A percentile compares a stretch with the other conserved stretches of the same genome.
Conservation (phyloP, 2,329 filamentous ascomycete genomes). For the Cladophialophora carrionii region DNA sequence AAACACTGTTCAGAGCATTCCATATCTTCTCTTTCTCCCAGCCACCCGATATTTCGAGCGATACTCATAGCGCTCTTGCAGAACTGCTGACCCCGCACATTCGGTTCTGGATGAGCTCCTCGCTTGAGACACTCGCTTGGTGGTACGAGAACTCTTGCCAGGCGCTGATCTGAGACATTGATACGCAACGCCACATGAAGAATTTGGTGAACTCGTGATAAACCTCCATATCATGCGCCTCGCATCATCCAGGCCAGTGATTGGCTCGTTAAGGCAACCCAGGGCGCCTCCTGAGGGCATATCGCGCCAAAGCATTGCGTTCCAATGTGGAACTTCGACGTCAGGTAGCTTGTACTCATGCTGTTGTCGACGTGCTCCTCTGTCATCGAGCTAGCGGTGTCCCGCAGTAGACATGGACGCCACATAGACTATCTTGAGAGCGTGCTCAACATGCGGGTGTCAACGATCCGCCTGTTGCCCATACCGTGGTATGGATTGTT, state of each 20-base stretch:
- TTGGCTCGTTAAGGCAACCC: not conserved
- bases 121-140: not conserved
- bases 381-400: not conserved
- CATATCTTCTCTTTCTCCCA: slow-evolving; percentile 7
- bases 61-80: not conserved
- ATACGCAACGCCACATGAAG: not conserved
- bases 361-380: not conserved
- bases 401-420: not conserved
- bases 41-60: slow-evolving; percentile 6
- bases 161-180: not conserved
- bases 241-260: not conserved
- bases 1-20: not conserved
- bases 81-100: not conserved
- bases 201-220: not conserved
- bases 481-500: not conserved
- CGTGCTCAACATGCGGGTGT: not conserved
- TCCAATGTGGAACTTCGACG: not conserved
- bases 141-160: not conserved
- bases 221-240: not conserved
- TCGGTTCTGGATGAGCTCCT: not conserved
- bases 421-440: not conserved
- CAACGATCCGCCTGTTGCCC: not conserved
- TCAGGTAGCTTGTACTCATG: not conserved
- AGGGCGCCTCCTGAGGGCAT: not conserved
- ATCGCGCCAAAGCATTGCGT: not conserved